Base-by-base conservation (phyloP, 768 basidiomycete species). In the Kwoniella shandongensis region DNA sequence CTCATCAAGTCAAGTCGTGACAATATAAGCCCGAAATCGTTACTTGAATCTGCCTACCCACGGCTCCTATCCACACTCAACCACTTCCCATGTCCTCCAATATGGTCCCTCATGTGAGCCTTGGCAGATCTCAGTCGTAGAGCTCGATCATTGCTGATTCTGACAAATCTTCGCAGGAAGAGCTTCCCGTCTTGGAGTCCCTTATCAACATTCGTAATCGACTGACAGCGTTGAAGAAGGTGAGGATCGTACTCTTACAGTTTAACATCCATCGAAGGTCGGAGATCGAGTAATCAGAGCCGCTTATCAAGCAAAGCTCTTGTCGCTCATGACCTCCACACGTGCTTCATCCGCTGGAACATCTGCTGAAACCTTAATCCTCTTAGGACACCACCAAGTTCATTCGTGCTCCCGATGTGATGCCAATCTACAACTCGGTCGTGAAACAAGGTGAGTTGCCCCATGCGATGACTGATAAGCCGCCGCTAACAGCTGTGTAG, bases 181-280 rank as follows among this genome's bases (percentile, higher is more conserved):
- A 98, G 80, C 81, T 92, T 62, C 86, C 89, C 57, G 90, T 98
- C 77, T 86, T 98, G 71, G 94, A 98, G 81, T 83, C 88, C 27
- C 84, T 98, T 65, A 91, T 96, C 78, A 88, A 89, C 78, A 92
- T 97, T 76, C 86, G 94, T 56, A 94, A 96, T 78, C 85, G 94
- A 62, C 84, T 99, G 45, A 94, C 93, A 7, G 92, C 75, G 1
- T 44, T 76, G 51, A 76, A 76, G 52, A 76, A 70, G 70, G 74
- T 73, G 27, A 51, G 62, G 23, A 2, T 7, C 6, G n/a, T n/a
- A n/a, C n/a, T n/a, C n/a, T 6, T n/a, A n/a, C n/a, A n/a, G n/a
- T n/a, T n/a, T n/a, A n/a, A n/a, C n/a, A n/a, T n/a, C n/a, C n/a
- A n/a, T n/a, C n/a, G n/a, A n/a, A n/a, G n/a, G n/a, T n/a, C n/a